Evolutionary conservation across 352 stramenopile genomes (phyloP), one percentile per base, ranked within the genome.

Genomic region (Globisporangium splendens): DNA sequence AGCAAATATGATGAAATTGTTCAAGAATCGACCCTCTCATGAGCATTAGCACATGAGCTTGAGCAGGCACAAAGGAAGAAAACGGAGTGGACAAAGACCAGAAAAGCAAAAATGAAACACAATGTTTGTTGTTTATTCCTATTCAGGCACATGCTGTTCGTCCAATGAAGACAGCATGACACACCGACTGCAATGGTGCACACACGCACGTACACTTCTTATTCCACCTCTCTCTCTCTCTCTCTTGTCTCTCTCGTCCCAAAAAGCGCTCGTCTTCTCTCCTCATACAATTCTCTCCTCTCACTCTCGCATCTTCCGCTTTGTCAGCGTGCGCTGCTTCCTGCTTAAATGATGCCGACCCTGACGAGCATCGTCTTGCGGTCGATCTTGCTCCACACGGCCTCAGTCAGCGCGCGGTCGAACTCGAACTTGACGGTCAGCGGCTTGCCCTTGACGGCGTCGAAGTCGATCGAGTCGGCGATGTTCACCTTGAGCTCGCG

Each of bases 351-450:
- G 46, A 84, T 83, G 50, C 79, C 81, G 35, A 91, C 79, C 53
- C 81, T 83, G 65, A 91, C 66, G 43, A 75, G 70, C 79, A 91
- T 87, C 56, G 77, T 87, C 61, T 83, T 79, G 54, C 77, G 77
- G 65, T 91, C 81, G 44, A 81, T 60, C 68, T 91, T 91, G 63
- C 53, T 75, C 64, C 68, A 75, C 39, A 78, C 64, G n/a, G 75
- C 80, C 52, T 86, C 75, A 44, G 80, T 81, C 42, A 85, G 69
- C 47, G 68, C 75, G 41, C 77, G 79, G 48, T 88, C 73, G 58
- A 86, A 89, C 17, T 70, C 55, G 65, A 91, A 93, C 63, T 88
- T 89, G 65, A 91, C 67, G 39, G 72, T 74, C 52, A 83, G 62
- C 48, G 74, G 76, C 61, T 83, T 86, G 59, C 75, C 72, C 69